Conservation (phyloP, 805 yeast genomes). For the Lipomyces yamanashiensis region DNA sequence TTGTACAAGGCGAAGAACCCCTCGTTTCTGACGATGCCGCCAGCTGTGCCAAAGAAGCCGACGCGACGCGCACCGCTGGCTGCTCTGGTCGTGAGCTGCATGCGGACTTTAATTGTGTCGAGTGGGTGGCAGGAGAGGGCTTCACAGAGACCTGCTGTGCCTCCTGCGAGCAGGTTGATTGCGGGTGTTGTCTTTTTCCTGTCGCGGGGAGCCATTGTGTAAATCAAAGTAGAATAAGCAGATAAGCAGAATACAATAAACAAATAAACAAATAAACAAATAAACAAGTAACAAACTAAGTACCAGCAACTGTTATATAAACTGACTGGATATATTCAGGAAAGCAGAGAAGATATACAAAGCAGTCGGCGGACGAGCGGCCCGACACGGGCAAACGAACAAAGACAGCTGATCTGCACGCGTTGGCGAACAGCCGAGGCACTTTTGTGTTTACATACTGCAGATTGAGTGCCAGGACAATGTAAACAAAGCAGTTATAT, state of each 20-base stretch:
- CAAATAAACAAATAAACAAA: not conserved
- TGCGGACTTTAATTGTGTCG: conserved; percentile 95
- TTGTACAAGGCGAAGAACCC: conserved; percentile 86
- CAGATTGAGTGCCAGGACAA: not conserved
- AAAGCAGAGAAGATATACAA: not conserved
- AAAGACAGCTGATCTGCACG: conserved; percentile 7
- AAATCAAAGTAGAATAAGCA: too few relatives aligned
- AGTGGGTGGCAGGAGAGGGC: conserved; percentile 97
- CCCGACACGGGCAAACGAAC: not conserved
- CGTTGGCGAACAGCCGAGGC: not conserved
- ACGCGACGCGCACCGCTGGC: conserved; percentile 63
- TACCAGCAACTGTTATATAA: not conserved
- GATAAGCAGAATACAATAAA: too few relatives aligned
- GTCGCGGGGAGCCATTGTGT: conserved; percentile 18
- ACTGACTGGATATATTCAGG: not conserved
- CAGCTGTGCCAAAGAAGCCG: conserved; percentile 84
- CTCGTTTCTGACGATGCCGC: conserved; percentile 75
- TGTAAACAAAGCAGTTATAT: too few relatives aligned
- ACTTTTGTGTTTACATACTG: not conserved
- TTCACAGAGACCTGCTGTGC: conserved; percentile 95
- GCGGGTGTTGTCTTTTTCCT: conserved; percentile 39
- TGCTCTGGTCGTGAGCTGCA: conserved; percentile 83
- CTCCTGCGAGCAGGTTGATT: conserved; percentile 66
- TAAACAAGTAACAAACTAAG: not conserved
- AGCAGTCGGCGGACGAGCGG: conserved; percentile 12